Conservation (phyloP, 768 basidiomycete species). For the Tremella fuciformis region DNA sequence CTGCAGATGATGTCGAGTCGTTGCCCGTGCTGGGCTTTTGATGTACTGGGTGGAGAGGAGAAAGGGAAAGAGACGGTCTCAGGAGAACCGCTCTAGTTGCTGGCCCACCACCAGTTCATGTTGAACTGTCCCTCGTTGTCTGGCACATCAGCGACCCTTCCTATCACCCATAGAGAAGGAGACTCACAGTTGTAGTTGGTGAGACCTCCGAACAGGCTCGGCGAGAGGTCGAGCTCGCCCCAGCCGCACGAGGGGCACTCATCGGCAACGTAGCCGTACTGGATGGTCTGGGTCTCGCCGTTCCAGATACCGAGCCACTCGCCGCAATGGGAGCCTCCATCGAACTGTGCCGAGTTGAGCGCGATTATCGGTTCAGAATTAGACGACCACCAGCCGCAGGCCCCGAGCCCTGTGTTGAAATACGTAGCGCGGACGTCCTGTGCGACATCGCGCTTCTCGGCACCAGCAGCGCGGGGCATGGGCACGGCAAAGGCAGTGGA, state of each 20-base stretch:
- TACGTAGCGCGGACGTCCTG: slow-evolving; percentile 3
- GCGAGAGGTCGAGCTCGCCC: slow-evolving; percentile 44
- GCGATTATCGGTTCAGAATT: slow-evolving; percentile 40
- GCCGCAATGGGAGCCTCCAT: slow-evolving; percentile 36
- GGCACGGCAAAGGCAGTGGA: not conserved
- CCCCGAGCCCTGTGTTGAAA: not conserved
- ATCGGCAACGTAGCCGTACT: slow-evolving; percentile 36
- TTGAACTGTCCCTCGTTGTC: slow-evolving; percentile 15
- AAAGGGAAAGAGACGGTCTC: no score
- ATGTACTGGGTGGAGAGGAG: no score
- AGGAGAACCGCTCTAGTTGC: not conserved
- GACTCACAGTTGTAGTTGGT: slow-evolving; percentile 5
- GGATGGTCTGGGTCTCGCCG: slow-evolving; percentile 23
- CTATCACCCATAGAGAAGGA: no score
- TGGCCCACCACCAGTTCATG: slow-evolving; percentile 4
- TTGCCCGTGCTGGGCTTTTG: no score
- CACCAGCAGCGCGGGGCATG: not conserved
- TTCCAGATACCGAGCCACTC: slow-evolving; percentile 35
- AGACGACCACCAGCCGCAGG: slow-evolving; percentile 15
- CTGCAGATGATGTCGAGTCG: no score
- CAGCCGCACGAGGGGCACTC: slow-evolving; percentile 44
- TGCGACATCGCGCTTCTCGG: not conserved
- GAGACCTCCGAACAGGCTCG: slow-evolving; percentile 29
- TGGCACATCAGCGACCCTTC: no score
- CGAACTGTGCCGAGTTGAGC: slow-evolving; percentile 36